Conservation (phyloP, 352 stramenopile genomes). For the Pythium brachiatum region DNA sequence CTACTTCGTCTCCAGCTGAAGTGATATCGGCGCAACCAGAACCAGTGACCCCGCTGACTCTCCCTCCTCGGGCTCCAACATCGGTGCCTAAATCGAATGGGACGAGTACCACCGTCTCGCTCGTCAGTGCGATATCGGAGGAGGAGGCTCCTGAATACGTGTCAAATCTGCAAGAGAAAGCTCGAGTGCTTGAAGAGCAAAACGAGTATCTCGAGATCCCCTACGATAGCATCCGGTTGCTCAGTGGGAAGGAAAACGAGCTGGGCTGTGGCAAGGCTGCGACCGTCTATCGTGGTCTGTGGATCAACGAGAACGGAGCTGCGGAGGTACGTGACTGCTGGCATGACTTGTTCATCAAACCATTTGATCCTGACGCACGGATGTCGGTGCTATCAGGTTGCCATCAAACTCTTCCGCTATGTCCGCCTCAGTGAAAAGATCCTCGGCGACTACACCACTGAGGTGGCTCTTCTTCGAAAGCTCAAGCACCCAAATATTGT, state of each 20-base stretch:
- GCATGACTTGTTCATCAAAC: not conserved
- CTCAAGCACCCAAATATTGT: conserved; percentile 90
- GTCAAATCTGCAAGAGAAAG: conserved; percentile 72
- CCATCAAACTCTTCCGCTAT: conserved; percentile 86
- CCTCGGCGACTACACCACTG: conserved; percentile 77
- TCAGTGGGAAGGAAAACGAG: conserved; percentile 86
- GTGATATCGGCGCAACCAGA: not conserved
- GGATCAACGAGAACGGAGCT: conserved; percentile 81
- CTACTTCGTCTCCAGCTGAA: conserved; percentile 10
- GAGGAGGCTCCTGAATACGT: conserved; percentile 60
- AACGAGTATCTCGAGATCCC: conserved; percentile 87
- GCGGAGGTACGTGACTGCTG: conserved; percentile 45
- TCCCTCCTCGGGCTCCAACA: not conserved
- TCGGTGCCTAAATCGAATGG: conserved; percentile 9
- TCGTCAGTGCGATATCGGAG: conserved; percentile 26
- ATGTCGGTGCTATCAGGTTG: conserved; percentile 39
- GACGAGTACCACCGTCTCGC: not conserved
- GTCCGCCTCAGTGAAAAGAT: conserved; percentile 88
- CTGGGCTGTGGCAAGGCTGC: conserved; percentile 82
- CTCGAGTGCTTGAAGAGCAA: conserved; percentile 78
- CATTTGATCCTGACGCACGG: not conserved
- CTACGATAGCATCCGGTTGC: conserved; percentile 85
- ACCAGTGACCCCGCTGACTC: not conserved
- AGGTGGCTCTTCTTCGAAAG: conserved; percentile 84
- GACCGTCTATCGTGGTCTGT: conserved; percentile 85